Conservation (phyloP, 2,329 filamentous ascomycete species). For the Cryphonectria naterciae region DNA sequence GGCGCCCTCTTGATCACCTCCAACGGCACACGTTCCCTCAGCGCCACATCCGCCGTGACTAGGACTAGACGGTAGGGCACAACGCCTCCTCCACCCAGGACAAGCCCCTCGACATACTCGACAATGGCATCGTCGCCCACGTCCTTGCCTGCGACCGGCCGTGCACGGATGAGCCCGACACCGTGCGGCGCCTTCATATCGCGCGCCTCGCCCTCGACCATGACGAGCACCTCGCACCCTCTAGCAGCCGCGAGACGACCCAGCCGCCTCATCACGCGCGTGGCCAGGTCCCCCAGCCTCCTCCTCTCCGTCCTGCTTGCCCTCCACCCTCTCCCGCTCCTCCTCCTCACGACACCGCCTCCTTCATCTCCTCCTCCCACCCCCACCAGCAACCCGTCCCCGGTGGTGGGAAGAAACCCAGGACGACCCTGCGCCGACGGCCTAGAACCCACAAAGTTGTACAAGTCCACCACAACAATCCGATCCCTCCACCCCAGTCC, state of each 20-base stretch:
- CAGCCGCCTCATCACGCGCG: neutral
- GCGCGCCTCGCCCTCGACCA: slow-evolving; percentile 10
- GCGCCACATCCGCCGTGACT: neutral
- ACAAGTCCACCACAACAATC: neutral
- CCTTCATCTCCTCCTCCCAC: neutral
- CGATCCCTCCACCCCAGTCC: neutral
- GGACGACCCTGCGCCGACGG: neutral
- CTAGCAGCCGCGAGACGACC: neutral
- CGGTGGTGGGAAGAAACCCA: neutral
- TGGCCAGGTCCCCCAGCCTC: neutral
- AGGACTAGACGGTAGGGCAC: neutral
- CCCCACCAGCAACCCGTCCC: too few species aligned
- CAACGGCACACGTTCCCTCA: neutral
- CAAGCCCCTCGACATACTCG: neutral
- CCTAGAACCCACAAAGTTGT: neutral
- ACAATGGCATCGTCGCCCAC: slow-evolving; percentile 14
- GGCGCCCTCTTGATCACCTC: neutral
- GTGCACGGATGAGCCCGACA: slow-evolving; percentile 4
- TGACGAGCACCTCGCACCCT: slow-evolving; percentile 8
- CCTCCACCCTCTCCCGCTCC: too few species aligned
- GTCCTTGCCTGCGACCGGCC: neutral
- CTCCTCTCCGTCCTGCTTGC: neutral
- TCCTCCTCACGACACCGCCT: neutral
- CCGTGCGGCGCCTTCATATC: neutral
- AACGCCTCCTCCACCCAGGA: neutral